phyloP scores from a whole-genome alignment of 441 rosid genomes.

The Euphorbia celastroides region DNA sequence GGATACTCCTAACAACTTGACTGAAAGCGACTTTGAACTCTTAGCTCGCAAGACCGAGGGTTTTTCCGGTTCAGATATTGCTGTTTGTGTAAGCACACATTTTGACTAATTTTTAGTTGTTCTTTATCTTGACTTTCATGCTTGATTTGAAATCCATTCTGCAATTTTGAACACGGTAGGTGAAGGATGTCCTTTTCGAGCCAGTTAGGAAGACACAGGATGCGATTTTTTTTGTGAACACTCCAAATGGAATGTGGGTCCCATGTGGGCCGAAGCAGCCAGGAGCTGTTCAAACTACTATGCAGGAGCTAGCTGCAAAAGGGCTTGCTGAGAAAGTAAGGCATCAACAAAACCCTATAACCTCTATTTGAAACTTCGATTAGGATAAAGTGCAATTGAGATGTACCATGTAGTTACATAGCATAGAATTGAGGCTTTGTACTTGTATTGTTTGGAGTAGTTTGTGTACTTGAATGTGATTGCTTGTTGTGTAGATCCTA shows the following conservation, averaged over 20 bases:
- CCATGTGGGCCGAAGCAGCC: slow-evolving; percentile 96
- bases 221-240: slow-evolving; percentile 81
- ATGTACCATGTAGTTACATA: neutral
- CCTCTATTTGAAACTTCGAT: neutral
- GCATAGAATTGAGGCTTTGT: too few species aligned
- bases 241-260: slow-evolving; percentile 68
- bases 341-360: slow-evolving; percentile 1
- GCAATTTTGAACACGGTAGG: slow-evolving; percentile 40
- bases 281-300: slow-evolving; percentile 75
- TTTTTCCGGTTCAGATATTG: slow-evolving; percentile 93
- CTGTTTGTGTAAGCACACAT: slow-evolving; percentile 82
- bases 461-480: slow-evolving; percentile 14
- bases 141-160: neutral
- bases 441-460: too few species aligned
- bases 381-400: neutral
- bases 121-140: neutral
- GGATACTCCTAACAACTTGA: slow-evolving; percentile 92
- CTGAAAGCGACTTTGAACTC: slow-evolving; percentile 88
- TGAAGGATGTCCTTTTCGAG: slow-evolving; percentile 94
- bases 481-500: slow-evolving; percentile 56
- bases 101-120: slow-evolving; percentile 3
- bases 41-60: slow-evolving; percentile 84
- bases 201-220: slow-evolving; percentile 99
- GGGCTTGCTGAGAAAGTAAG: slow-evolving; percentile 75
- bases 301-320: slow-evolving; percentile 86